A percentile compares a stretch with the other conserved stretches of the same genome.
phyloP scores from a whole-genome alignment of 1,139 yeast genomes.

The Candida labiduridarum region DNA sequence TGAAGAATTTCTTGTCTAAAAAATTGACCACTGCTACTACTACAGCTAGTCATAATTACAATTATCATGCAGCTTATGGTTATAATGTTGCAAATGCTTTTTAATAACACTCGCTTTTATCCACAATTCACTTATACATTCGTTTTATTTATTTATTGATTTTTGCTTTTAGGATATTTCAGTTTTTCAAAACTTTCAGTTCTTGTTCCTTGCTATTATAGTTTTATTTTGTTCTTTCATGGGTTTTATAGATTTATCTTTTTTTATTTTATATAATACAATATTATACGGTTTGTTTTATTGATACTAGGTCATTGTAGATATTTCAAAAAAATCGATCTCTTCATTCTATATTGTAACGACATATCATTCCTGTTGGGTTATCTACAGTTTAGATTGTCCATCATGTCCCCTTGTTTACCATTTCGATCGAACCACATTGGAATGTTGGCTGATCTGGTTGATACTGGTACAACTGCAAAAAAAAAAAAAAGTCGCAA shows the following conservation, averaged over 20 bases:
- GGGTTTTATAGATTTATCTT: conserved; percentile 3
- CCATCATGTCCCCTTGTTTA: too few species aligned
- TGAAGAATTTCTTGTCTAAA: conserved; percentile 34
- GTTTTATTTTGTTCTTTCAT: not conserved
- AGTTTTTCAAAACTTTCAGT: not conserved
- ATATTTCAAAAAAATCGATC: not conserved
- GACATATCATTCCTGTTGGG: not conserved
- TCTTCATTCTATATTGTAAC: not conserved
- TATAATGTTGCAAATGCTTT: conserved; percentile 7
- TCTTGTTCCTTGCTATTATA: not conserved
- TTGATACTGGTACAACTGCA: not conserved
- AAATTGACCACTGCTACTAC: conserved; percentile 15
- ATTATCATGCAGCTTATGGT: conserved; percentile 6
- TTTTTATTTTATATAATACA: not conserved
- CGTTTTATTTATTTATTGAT: not conserved
- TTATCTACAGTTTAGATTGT: too few species aligned
- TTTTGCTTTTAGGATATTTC: not conserved
- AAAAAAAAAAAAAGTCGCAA: not conserved
- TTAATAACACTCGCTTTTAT: not conserved
- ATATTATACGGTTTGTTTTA: not conserved
- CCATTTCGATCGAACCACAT: not conserved
- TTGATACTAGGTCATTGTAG: too few species aligned
- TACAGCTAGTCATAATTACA: conserved; percentile 3
- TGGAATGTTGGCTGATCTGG: not conserved
- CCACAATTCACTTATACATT: conserved; percentile 4